phyloP scores from a whole-genome alignment of 257 asterid species.

The Solanum medicagineum region DNA sequence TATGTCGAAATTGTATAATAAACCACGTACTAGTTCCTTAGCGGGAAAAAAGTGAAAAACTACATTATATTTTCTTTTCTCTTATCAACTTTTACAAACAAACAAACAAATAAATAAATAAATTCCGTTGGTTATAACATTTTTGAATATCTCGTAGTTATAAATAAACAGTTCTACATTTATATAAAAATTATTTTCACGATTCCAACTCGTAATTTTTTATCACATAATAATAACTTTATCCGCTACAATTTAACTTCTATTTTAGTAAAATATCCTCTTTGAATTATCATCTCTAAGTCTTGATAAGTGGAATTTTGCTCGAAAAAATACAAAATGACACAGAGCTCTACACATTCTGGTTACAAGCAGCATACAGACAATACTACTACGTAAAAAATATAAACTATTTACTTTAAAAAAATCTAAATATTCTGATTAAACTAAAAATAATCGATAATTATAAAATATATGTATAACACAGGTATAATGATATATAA shows the following conservation, averaged over 20 bases:
- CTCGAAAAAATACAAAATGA: conserved; percentile 55
- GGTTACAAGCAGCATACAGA: conserved; percentile 78
- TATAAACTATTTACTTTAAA: not conserved
- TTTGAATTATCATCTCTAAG: not conserved
- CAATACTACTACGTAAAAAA: conserved; percentile 39
- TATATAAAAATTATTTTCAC: not conserved
- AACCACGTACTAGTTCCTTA: too few relatives aligned
- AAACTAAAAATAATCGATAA: too few relatives aligned
- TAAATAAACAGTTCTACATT: not conserved
- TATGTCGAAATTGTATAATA: too few relatives aligned
- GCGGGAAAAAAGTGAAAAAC: not conserved
- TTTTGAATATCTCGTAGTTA: not conserved
- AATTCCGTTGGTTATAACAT: not conserved
- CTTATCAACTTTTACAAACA: not conserved
- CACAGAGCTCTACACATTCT: conserved; percentile 74
- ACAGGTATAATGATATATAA: too few relatives aligned
- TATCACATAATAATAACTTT: not conserved
- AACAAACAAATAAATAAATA: not conserved
- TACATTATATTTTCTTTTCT: not conserved
- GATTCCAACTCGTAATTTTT: fast-evolving
- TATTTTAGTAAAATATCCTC: not conserved
- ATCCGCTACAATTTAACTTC: not conserved
- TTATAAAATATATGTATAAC: too few relatives aligned
- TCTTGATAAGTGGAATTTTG: conserved; percentile 38
- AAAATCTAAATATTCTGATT: not conserved